phyloP scores from a whole-genome alignment of 306 rosid genomes.

The Cajanus cajan region DNA sequence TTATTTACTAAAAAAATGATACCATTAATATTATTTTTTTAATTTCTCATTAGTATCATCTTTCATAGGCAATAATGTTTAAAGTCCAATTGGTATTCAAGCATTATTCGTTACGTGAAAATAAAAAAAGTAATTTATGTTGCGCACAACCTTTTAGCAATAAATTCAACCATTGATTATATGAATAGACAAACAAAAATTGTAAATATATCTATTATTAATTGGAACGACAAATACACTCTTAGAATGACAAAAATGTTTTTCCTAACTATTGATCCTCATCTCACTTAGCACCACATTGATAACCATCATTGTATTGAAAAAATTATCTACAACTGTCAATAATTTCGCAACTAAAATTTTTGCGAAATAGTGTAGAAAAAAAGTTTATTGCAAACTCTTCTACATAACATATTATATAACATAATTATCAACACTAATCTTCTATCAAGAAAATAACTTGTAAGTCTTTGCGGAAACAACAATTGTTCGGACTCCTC shows the following conservation, averaged over 20 bases:
- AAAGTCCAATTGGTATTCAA: too few relatives aligned
- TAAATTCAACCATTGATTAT: not conserved
- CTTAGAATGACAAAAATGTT: not conserved
- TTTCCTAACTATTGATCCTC: not conserved
- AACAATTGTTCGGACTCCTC: constrained; percentile 61
- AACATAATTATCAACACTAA: not conserved
- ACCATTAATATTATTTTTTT: too few relatives aligned
- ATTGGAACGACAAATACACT: not conserved
- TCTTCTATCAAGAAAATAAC: constrained; percentile 40
- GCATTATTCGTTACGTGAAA: too few relatives aligned
- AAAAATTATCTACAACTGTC: not conserved
- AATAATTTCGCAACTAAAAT: constrained; percentile 4
- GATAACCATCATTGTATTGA: not conserved
- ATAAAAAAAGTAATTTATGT: too few relatives aligned
- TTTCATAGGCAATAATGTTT: too few relatives aligned
- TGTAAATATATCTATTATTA: not conserved
- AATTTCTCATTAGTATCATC: too few relatives aligned
- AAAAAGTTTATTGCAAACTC: not conserved
- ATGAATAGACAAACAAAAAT: not conserved
- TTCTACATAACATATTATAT: not conserved
- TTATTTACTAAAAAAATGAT: too few relatives aligned
- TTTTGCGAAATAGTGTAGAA: not conserved
- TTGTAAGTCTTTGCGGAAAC: constrained; percentile 41
- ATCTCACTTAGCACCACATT: not conserved
- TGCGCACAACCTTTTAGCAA: not conserved